Percentiles rank a stretch among this genome's conserved stretches.
Conservation (phyloP, 345 rosid species). For the Rubroshorea leprosula region DNA sequence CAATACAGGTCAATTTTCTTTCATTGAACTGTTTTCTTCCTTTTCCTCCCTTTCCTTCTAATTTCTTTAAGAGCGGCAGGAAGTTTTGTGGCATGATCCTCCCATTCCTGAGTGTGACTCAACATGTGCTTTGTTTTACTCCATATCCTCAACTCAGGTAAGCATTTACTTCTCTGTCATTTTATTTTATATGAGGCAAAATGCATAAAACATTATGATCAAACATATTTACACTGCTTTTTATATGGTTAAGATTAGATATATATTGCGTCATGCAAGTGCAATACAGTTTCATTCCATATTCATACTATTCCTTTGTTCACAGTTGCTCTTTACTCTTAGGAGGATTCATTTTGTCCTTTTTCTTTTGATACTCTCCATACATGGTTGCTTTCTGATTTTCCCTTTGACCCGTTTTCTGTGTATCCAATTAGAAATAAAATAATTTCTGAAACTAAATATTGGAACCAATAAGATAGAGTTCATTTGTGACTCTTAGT, state of each 20-base stretch:
- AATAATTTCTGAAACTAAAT: not conserved
- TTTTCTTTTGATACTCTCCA: not conserved
- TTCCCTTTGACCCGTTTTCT: not conserved
- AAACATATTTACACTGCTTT: not conserved
- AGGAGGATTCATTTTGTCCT: not conserved
- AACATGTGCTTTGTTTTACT: constrained; percentile 83
- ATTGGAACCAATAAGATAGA: too few species aligned
- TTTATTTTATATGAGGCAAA: not conserved
- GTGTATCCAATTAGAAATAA: not conserved
- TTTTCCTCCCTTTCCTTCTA: constrained; percentile 2
- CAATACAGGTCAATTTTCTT: constrained; percentile 59
- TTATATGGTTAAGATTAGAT: not conserved
- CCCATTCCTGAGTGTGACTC: constrained; percentile 74
- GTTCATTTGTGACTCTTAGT: too few species aligned
- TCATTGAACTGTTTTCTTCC: not conserved
- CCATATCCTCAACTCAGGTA: constrained; percentile 96
- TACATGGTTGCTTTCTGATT: not conserved
- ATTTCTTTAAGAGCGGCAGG: constrained; percentile 37
- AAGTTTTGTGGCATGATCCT: constrained; percentile 93
- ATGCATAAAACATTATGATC: not conserved
- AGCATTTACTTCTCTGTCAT: not conserved
- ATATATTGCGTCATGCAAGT: not conserved
- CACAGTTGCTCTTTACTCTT: not conserved
- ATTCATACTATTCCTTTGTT: not conserved
- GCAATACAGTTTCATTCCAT: not conserved